Conservation (phyloP, 345 rosid genomes). For the Citrus sinensis region DNA sequence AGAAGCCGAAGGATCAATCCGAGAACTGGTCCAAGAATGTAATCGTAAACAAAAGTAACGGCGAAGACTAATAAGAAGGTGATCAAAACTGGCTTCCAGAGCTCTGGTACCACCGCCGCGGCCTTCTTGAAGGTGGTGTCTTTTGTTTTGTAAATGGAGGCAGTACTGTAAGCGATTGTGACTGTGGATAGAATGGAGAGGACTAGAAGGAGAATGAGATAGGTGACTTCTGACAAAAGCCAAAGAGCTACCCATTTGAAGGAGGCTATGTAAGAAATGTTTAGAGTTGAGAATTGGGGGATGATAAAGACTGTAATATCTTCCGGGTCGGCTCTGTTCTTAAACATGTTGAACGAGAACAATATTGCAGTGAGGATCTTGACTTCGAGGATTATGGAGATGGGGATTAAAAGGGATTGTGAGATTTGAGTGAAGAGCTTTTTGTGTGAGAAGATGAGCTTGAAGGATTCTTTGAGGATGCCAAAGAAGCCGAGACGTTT, state of each 20-base stretch:
- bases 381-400: slow-evolving; percentile 37
- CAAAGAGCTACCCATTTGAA: slow-evolving; percentile 24
- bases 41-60: slow-evolving; percentile 24
- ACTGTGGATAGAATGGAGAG: slow-evolving; percentile 44
- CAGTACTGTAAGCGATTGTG: slow-evolving; percentile 44
- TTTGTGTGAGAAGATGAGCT: slow-evolving; percentile 31
- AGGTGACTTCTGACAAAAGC: slow-evolving; percentile 27
- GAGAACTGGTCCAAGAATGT: slow-evolving; percentile 1
- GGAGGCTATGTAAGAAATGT: slow-evolving; percentile 16
- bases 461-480: slow-evolving; percentile 35
- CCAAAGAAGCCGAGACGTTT: slow-evolving; percentile 43
- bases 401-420: slow-evolving; percentile 43
- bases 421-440: slow-evolving; percentile 45
- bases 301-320: not conserved
- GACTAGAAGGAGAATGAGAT: slow-evolving; percentile 29
- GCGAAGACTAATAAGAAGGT: slow-evolving; percentile 40
- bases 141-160: slow-evolving; percentile 39
- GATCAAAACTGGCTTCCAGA: slow-evolving; percentile 50
- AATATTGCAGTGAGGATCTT: slow-evolving; percentile 30
- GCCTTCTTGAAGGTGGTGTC: slow-evolving; percentile 35
- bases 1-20: slow-evolving; percentile 9
- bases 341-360: slow-evolving; percentile 22
- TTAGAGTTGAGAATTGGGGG: slow-evolving; percentile 5
- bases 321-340: not conserved
- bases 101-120: slow-evolving; percentile 37